Evolutionary conservation across 2,329 filamentous ascomycete genomes (phyloP), one percentile per base, ranked within the genome.

Genomic region (Cladosporium sphaerospermum): DNA sequence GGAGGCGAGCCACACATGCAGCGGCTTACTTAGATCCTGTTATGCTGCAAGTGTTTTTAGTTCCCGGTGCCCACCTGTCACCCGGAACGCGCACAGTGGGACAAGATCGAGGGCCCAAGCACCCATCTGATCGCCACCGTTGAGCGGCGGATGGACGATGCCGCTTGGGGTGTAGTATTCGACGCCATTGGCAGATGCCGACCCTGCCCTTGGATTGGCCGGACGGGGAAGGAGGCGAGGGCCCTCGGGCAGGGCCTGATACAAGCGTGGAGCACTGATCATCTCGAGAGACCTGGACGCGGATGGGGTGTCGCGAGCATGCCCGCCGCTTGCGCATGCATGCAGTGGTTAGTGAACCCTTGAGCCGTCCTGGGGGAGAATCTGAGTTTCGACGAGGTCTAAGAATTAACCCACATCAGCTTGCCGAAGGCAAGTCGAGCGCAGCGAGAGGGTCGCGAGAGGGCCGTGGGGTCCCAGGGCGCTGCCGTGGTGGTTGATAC

Each of bases 21-120:
- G 32, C 48, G 48, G 48, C 39, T 44, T 44, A 37, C 48, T 32
- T 44, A 50, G 47, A 11, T 37, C 37, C 40, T 44, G 32, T 36
- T 51, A 51, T 51, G 40, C 48, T 51, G 48, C 48, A 51, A 51
- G 48, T 51, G 48, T 34, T 51, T 51, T 51, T 51, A 51, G 48
- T 51, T 51, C 48, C 48, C 48, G 48, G n/a, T 28, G 48, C 48
- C 48, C 40, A 51, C 40, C 48, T 51, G 48, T 51, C 48, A 51
- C 48, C 40, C 32, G 48, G 48, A 31, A 40, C 31, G 48, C 16
- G 39, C 42, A 28, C 16, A 44, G 13, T 51, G 48, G 40, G 40
- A 40, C 48, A 51, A 37, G 48, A 51, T 51, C 48, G 40, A 44
- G 13, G 42, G 48, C 48, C 37, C 48, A 40, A 51, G 48, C 48